Conservation (phyloP, 768 basidiomycete genomes). For the Lanmaoa rubissima region DNA sequence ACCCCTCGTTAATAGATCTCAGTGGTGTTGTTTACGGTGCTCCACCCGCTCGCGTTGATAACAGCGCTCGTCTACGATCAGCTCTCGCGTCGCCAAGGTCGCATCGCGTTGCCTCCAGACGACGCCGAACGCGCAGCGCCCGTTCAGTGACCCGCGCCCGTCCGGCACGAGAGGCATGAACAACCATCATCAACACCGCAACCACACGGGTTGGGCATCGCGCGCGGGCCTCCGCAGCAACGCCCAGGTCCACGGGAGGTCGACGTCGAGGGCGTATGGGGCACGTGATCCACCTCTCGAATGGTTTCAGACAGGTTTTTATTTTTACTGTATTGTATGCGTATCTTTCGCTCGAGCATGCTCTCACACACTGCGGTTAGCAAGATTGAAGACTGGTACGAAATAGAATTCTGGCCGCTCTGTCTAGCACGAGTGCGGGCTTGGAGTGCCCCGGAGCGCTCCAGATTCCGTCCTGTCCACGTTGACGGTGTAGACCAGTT, state of each 20-base stretch:
- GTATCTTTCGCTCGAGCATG: no score
- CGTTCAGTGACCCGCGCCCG: neutral
- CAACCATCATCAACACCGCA: slow-evolving; percentile 1
- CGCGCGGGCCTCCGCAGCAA: slow-evolving; percentile 1
- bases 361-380: no score
- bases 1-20: slow-evolving; percentile 43
- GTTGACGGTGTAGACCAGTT: no score
- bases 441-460: no score
- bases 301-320: neutral
- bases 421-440: no score
- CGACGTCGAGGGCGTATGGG: slow-evolving; percentile 42
- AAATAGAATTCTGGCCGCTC: no score
- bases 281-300: slow-evolving; percentile 12
- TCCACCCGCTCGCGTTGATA: slow-evolving; percentile 63
- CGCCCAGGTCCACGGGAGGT: slow-evolving; percentile 38
- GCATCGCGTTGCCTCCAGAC: slow-evolving; percentile 44
- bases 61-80: slow-evolving; percentile 41
- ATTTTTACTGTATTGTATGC: neutral
- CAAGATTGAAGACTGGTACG: no score
- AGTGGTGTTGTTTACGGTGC: slow-evolving; percentile 57
- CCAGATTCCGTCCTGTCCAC: no score
- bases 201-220: neutral
- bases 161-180: slow-evolving; percentile 1
- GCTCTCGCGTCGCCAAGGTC: slow-evolving; percentile 27
- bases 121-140: slow-evolving; percentile 11